These are phyloP conservation scores for Nasturtium officinale DNA, from an alignment of 345 rosid species.

Conservation along the genomic window DNA sequence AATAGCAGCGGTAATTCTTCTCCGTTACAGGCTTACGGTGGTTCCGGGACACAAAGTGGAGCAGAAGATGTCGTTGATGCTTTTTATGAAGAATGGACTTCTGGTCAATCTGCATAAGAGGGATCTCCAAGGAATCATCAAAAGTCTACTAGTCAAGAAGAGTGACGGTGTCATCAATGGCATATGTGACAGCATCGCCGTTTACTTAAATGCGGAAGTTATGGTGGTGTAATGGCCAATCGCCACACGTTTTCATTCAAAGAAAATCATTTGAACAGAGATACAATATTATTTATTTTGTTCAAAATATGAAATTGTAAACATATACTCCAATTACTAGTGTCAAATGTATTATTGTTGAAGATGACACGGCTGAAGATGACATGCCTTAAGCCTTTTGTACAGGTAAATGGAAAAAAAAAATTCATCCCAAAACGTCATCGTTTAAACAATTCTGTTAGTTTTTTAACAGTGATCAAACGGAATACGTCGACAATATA, in stretches of 20 bases:
- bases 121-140: slow-evolving; percentile 49
- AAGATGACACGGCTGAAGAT: too few species aligned
- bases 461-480: too few species aligned
- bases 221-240: slow-evolving; percentile 4
- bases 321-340: not conserved
- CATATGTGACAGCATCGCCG: slow-evolving; percentile 37
- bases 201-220: not conserved
- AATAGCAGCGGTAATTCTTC: slow-evolving; percentile 72
- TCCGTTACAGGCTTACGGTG: slow-evolving; percentile 69
- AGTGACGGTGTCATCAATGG: slow-evolving; percentile 19
- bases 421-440: too few species aligned
- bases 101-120: slow-evolving; percentile 62
- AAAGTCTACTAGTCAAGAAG: slow-evolving; percentile 33
- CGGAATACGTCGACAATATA: too few species aligned
- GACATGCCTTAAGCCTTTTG: too few species aligned
- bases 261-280: slow-evolving; percentile 7
- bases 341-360: too few species aligned
- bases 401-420: too few species aligned
- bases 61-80: slow-evolving; percentile 95
- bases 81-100: slow-evolving; percentile 91
- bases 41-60: slow-evolving; percentile 76
- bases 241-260: not conserved
- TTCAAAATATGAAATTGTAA: not conserved
- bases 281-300: not conserved
- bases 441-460: too few species aligned